These are phyloP conservation scores for Lactarius tabidus DNA, from an alignment of 768 basidiomycete species.

Conservation along the genomic window DNA sequence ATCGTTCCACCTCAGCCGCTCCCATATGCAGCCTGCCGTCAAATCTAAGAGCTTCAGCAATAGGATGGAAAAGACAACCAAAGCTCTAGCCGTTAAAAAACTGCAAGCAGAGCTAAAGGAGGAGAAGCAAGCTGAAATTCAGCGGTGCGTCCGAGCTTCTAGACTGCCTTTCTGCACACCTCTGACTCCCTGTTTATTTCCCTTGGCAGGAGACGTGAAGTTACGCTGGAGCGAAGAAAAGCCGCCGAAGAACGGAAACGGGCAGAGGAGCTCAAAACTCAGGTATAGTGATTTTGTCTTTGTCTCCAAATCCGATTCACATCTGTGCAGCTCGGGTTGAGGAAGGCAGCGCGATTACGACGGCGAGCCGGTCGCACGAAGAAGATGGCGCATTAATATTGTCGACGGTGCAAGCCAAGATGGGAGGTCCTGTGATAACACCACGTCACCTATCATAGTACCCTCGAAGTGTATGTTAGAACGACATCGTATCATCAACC, in stretches of 20 bases:
- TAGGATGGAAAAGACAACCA: constrained; percentile 65
- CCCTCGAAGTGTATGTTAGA: neutral
- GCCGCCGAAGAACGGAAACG: constrained; percentile 69
- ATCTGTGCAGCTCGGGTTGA: constrained; percentile 65
- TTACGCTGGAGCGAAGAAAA: constrained; percentile 66
- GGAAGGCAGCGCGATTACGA: constrained; percentile 68
- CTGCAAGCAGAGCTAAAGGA: constrained; percentile 69
- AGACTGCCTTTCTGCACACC: neutral
- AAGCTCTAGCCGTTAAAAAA: constrained; percentile 66
- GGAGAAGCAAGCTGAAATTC: constrained; percentile 66
- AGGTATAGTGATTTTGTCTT: constrained; percentile 38
- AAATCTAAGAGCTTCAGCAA: constrained; percentile 65
- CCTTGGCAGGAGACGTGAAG: constrained; percentile 52
- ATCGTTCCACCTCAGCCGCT: constrained; percentile 45
- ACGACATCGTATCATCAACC: neutral
- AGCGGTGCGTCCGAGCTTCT: constrained; percentile 49
- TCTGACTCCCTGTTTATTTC: neutral
- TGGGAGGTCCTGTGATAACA: neutral
- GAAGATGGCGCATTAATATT: constrained; percentile 69
- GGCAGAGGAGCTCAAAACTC: constrained; percentile 58
- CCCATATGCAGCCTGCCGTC: constrained; percentile 59
- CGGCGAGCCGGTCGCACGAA: constrained; percentile 73
- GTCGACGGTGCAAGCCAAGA: neutral
- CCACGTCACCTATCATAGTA: neutral
- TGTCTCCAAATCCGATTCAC: constrained; percentile 3